Base-by-base conservation (phyloP, 2,329 filamentous ascomycete genomes). In the Alternaria postmessia region DNA sequence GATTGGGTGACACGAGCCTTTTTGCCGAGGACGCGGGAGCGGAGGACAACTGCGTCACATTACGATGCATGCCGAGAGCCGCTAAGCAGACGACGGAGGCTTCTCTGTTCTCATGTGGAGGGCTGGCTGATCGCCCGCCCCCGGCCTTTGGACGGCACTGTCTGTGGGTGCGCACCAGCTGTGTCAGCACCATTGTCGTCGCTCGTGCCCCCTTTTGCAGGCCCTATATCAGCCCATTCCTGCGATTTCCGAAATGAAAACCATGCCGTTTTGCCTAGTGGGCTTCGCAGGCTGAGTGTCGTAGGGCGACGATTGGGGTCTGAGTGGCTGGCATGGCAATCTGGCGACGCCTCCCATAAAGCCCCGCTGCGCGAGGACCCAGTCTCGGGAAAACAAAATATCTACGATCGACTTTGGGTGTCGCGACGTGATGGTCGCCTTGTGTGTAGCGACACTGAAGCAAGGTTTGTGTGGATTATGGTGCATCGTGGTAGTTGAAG, bases 81-180 rank as follows among this genome's bases (percentile, higher is more conserved):
- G 66, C 72, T 73, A 74, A 70, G 66, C 63, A 66, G 63, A 68
- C 69, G 65, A 69, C 69, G 73, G 70, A 75, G 74, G 73, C 72
- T 75, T 74, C 46, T 36, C 46, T 49, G 20, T 38, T 49, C 68
- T 64, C 56, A 61, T 65, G 65, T 74, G 72, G 69, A 70, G 70
- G 67, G 69, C 64, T 61, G 58, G 68, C 66, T 67, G 64, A 64
- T 61, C 65, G 63, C 63, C 65, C 59, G 63, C 60, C 56, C 62
- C 63, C 59, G 22, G 39, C 26, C 38, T 52, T 42, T 52, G 49
- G 24, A 52, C 38, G 36, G 49, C 38, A 32, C 26, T 41, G 49
- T 39, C 16, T 41, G 26, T 34, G 28, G 32, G 43, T 44, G 51
- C 56, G 36, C 38, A 30, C 36, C 44, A 42, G 32, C 44, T 51